Base-by-base conservation (phyloP, 441 rosid species). In the Erodium moschatum region DNA sequence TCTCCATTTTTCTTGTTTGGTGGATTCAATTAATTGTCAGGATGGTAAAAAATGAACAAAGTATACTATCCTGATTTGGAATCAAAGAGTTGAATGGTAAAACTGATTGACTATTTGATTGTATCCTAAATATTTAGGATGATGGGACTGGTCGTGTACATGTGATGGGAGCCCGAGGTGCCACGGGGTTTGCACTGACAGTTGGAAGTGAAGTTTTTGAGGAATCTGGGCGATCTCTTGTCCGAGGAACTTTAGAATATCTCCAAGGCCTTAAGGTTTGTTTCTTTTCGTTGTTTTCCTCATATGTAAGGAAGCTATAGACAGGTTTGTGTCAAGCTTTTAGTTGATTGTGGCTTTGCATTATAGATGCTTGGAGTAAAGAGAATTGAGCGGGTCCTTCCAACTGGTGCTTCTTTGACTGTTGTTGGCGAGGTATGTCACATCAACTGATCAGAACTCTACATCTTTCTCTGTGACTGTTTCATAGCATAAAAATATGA, bases 301-400 rank as follows among this genome's bases (percentile, higher is more conserved):
- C 50, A 15, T 69, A 35, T 66, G 20, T 13, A 46, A 31, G 21
- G 20, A 27, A 68, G 64, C 15, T 58, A 10, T 4, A 11, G 3
- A 19, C 13, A 64, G 16, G 4, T 10, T 73, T 65, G 58, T 44
- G 5, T 35, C 64, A 38, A 73, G 65, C 70, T 76, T 69, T 29
- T 29, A 70, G 72, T 0, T 35, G 31, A 65, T 58, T 31, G 58
- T 65, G 75, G 5, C 3, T 29, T 29, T 29, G 31, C 72, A 70
- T 76, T 76, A 76, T 81, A 93, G 98, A 93, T 90, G 97, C 97
- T 93, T 80, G 98, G 98, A 73, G 95, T 93, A 24, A 93, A 93
- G 85, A 85, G 91, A n/a, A 85, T 89, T 68, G 98, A 93, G 74
- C 80, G 92, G 21, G 89, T 93, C 66, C 98, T 93, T 74, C 97